Percentiles rank a stretch among this genome's conserved stretches.
phyloP scores from a whole-genome alignment of 192 early-diverging fungal genomes.

The Dissophora globulifera region DNA sequence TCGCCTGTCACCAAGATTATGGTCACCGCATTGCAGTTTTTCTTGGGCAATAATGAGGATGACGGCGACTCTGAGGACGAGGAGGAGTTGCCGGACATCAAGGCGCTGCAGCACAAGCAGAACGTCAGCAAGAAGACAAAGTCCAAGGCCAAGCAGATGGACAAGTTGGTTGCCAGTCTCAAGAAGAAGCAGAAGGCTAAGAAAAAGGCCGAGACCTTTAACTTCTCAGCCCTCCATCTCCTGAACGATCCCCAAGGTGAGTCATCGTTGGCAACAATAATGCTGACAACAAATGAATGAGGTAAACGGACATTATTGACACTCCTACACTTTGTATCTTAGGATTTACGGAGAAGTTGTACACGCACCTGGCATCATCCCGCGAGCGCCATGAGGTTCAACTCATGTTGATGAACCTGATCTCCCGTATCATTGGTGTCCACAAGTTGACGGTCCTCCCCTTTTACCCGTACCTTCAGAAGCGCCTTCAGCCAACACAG shows the following conservation, averaged over 20 bases:
- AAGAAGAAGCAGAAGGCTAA: constrained; percentile 76
- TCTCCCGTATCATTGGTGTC: constrained; percentile 93
- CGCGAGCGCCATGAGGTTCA: constrained; percentile 92
- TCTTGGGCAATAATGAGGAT: constrained; percentile 84
- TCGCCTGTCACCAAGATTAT: constrained; percentile 91
- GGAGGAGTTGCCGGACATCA: constrained; percentile 69
- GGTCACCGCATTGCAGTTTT: constrained; percentile 94
- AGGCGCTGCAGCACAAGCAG: constrained; percentile 79
- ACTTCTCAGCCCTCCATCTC: constrained; percentile 94
- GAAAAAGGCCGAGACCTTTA: constrained; percentile 77
- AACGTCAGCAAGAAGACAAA: constrained; percentile 91
- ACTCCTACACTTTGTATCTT: no score
- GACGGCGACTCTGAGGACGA: constrained; percentile 79
- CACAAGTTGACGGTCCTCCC: constrained; percentile 92
- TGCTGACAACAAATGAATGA: not conserved
- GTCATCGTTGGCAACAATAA: not conserved
- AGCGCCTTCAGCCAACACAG: constrained; percentile 97
- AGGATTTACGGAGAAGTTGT: constrained; percentile 96
- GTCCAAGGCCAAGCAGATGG: constrained; percentile 77
- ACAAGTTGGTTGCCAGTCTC: constrained; percentile 78
- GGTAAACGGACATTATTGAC: no score
- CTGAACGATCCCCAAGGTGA: constrained; percentile 95
- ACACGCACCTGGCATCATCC: constrained; percentile 78
- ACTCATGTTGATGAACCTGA: constrained; percentile 92
- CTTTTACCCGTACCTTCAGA: constrained; percentile 94